Evolutionary conservation across 768 basidiomycete genomes (phyloP).

Genomic region (Psilocybe tampanensis): DNA sequence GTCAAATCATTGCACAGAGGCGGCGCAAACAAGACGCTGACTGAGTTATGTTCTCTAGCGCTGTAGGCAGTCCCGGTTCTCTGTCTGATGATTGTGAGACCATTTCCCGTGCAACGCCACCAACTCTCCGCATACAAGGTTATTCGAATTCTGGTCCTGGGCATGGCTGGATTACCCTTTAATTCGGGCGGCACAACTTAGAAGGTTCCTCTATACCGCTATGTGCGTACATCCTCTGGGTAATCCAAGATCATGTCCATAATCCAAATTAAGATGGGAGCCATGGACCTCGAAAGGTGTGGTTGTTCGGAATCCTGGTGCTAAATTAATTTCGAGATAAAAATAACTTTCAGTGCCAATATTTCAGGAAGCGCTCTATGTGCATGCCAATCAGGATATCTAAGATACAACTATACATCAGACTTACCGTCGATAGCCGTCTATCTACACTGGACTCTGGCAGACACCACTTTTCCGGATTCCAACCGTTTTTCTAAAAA

Average conservation of each 20-base stretch:
- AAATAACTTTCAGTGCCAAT: conserved; percentile 11
- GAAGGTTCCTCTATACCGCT: not conserved
- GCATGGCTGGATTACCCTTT: not conserved
- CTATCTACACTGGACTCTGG: not conserved
- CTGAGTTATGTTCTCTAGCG: not conserved
- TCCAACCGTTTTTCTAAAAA: conserved; percentile 13
- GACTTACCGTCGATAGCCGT: conserved; percentile 6
- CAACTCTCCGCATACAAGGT: not conserved
- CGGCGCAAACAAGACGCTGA: not conserved
- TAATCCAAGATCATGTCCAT: not conserved
- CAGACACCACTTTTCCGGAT: conserved; percentile 11
- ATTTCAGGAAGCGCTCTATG: conserved; percentile 10
- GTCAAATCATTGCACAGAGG: not conserved
- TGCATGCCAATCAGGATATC: conserved; percentile 15
- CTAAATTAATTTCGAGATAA: conserved; percentile 1
- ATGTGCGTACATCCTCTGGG: not conserved
- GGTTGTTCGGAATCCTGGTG: not conserved
- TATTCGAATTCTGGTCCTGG: not conserved
- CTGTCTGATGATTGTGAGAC: not conserved
- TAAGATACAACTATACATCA: conserved; percentile 10
- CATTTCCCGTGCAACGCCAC: not conserved
- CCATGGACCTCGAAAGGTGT: not conserved
- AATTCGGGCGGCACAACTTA: not conserved
- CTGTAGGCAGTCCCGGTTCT: not conserved
- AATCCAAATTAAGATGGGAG: not conserved